Conservation (phyloP, 2,329 filamentous ascomycete genomes). For the Trichoderma sp. region DNA sequence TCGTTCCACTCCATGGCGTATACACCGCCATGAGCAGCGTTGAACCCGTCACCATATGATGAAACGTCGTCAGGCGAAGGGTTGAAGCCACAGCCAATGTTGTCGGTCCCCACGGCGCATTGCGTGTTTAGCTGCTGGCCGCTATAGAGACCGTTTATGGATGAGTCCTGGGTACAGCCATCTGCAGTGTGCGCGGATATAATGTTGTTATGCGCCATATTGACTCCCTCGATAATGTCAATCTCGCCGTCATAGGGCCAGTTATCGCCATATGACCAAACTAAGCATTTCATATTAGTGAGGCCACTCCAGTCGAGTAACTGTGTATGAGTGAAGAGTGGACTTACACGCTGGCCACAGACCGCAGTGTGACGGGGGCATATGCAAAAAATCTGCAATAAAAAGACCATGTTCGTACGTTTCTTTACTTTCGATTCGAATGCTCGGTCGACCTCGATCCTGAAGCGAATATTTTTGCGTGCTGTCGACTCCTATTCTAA, state of each 20-base stretch:
- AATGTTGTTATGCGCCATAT: slow-evolving; percentile 60
- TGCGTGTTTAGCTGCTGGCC: slow-evolving; percentile 40
- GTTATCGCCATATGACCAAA: slow-evolving; percentile 57
- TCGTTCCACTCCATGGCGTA: slow-evolving; percentile 74
- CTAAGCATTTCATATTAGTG: slow-evolving; percentile 34
- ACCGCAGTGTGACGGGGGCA: slow-evolving; percentile 72
- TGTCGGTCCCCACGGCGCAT: slow-evolving; percentile 44
- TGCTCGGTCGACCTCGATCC: slow-evolving; percentile 56
- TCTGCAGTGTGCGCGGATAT: slow-evolving; percentile 64
- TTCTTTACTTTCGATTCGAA: slow-evolving; percentile 68
- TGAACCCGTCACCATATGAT: slow-evolving; percentile 68
- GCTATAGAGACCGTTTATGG: slow-evolving; percentile 33
- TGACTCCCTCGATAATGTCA: slow-evolving; percentile 73
- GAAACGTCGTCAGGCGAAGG: slow-evolving; percentile 47
- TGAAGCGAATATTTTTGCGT: slow-evolving; percentile 42
- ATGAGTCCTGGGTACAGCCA: slow-evolving; percentile 39
- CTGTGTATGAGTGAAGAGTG: background rate
- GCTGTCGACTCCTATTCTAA: slow-evolving; percentile 53
- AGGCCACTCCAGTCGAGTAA: too few relatives aligned
- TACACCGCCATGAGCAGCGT: slow-evolving; percentile 66
- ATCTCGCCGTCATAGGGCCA: slow-evolving; percentile 70
- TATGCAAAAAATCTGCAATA: slow-evolving; percentile 72
- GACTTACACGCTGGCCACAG: slow-evolving; percentile 71
- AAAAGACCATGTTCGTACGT: slow-evolving; percentile 69
- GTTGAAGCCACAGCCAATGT: slow-evolving; percentile 52